Evolutionary conservation across 176 grass and related monocot genomes (phyloP).

Genomic region (Otatea glauca): DNA sequence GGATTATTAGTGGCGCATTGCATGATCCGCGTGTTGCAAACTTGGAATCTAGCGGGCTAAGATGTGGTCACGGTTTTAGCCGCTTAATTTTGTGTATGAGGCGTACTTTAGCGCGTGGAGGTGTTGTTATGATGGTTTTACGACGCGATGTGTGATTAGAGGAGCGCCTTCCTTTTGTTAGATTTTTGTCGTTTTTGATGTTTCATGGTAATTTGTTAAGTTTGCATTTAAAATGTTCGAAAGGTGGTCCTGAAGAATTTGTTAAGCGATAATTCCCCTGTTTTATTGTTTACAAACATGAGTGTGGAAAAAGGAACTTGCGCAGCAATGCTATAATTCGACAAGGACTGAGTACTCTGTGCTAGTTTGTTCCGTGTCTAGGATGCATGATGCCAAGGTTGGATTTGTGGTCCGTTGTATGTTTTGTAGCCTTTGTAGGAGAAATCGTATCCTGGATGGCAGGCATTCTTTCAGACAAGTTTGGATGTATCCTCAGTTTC

Average conservation of each 20-base stretch:
- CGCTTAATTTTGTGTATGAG: not conserved
- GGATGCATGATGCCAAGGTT: not conserved
- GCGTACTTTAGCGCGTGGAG: not conserved
- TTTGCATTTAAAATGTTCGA: not conserved
- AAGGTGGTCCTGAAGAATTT: not conserved
- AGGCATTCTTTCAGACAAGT: not conserved
- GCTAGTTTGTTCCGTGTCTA: not conserved
- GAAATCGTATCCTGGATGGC: not conserved
- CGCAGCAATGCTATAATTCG: not conserved
- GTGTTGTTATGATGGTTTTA: not conserved
- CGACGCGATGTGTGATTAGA: not conserved
- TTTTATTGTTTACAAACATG: not conserved
- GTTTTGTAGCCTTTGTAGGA: not conserved
- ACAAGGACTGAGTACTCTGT: not conserved
- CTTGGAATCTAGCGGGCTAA: conserved; percentile 21
- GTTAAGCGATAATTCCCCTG: not conserved
- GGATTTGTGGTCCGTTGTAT: conserved; percentile 17
- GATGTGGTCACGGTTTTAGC: not conserved
- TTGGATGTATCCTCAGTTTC: not conserved
- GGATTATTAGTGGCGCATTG: conserved; percentile 36
- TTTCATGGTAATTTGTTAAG: not conserved
- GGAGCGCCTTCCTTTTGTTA: not conserved
- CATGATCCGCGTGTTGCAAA: conserved; percentile 6
- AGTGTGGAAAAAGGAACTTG: not conserved
- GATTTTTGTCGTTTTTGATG: not conserved